Base-by-base conservation (phyloP, 1,284 basidiomycete species). In the Microstroma glucosiphilum region DNA sequence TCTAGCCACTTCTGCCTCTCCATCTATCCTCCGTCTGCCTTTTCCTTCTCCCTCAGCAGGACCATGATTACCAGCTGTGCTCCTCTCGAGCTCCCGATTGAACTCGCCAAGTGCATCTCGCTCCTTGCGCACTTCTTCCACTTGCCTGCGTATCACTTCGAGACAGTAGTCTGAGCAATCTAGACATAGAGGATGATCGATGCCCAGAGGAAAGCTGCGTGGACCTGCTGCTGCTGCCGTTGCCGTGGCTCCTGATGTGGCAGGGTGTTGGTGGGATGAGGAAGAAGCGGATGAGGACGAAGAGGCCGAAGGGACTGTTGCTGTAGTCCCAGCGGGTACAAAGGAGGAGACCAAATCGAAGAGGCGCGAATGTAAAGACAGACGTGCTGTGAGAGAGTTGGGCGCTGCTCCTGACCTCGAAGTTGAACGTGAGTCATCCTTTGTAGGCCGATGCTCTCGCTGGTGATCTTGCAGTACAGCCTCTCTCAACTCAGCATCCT, bases 121-220 rank as follows among this genome's bases (percentile, higher is more conserved):
- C 75, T 97, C 93, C 75, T 88, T 88, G 80, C 89, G 90, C 2
- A 89, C 88, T 80, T 96, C 90, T 62, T 96, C 91, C 12, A 96
- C 84, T 75, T 92, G 88, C 49, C 85, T 85, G 71, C 89, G 87
- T 59, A 97, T 85, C 40, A 86, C 86, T 3, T 84, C 83, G 53
- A 94, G 85, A 53, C 96, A 81, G 59, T 89, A 85, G 72, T 90
- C 87, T 1, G 92, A 91, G 80, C 96, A 99, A 75, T 96, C 92
- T 1, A 88, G 86, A 78, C 96, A 99, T 11, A 99, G 84, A 2
- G 96, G 96, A 79, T 98, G 94, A 79, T 94, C 91, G 58, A 96
- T 85, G 21, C 57, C 62, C 1, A 65, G 58, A 11, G 58, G 57
- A 13, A 54, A 26, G 15, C 30, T 37, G 30, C 30, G 30, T 37